Evolutionary conservation across 2,329 filamentous ascomycete species (phyloP), one percentile per base, ranked within the genome.

Genomic region (Xylariaceae sp.): DNA sequence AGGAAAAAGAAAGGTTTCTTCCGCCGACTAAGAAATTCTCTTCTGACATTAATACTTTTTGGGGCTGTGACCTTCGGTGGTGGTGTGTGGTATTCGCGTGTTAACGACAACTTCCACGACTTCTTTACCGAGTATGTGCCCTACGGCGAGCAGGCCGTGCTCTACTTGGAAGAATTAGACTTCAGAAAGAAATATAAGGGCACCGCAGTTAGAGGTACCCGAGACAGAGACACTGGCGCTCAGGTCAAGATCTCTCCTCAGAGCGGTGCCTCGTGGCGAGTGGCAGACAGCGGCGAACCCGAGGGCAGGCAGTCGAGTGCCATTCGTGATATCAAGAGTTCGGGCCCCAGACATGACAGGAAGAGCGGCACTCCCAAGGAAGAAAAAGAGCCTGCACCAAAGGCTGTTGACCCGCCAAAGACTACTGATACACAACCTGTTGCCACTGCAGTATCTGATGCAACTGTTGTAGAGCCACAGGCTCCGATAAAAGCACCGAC

Each of bases 61-160:
- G 87, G 89, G 21, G 85, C 86, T 5, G 75, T 96, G 44, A 87
- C 89, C 40, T 99, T 96, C 68, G 90, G 84, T 53, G 92, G 92
- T 63, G 92, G 93, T 65, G 88, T 97, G 52, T 96, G 90, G 81
- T 95, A 96, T 75, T 93, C 95, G 52, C 86, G 96, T 63, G 83
- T 95, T 75, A 96, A 89, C 71, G 95, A 99, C 80, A 96, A 91
- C 77, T 99, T 98, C 83, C 93, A 99, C 77, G 95, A 99, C 75
- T 95, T 97, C 80, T 99, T 99, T 78, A 98, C 93, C 68, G 93
- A 97, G 77, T 99, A 93, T 74, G 78, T 99, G 18, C 95, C 95
- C 20, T 96, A 90, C 65, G 95, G 93, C 68, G 95, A 99, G 77
- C 91, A 96, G 72, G 89, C 89, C 18, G 93, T 99, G 44, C 85